These are phyloP conservation scores for Sclerotinia nivalis DNA, from an alignment of 2,329 filamentous ascomycete genomes.

Conservation along the genomic window DNA sequence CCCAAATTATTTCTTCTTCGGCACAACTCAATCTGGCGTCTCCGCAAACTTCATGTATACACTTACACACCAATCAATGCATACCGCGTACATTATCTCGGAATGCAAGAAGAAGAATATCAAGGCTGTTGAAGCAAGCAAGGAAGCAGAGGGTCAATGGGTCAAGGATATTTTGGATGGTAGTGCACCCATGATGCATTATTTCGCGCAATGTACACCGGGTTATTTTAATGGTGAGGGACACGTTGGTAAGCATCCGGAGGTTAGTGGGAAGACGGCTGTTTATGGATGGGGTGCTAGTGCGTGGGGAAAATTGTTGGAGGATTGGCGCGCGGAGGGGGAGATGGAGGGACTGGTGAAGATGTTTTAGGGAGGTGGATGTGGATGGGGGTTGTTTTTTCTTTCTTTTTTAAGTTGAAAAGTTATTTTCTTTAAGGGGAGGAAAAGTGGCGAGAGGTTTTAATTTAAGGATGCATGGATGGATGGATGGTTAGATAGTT, in stretches of 20 bases:
- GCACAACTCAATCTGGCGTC: slow-evolving; percentile 17
- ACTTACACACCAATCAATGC: neutral
- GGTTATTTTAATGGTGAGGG: slow-evolving; percentile 22
- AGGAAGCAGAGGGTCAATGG: slow-evolving; percentile 16
- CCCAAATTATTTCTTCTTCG: slow-evolving; percentile 23
- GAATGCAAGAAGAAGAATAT: slow-evolving; percentile 11
- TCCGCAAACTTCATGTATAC: slow-evolving; percentile 24
- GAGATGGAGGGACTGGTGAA: slow-evolving; percentile 18
- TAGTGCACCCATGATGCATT: slow-evolving; percentile 1
- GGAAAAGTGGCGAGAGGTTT: neutral
- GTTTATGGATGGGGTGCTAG: slow-evolving; percentile 15
- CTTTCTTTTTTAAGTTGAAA: neutral
- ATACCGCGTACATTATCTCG: slow-evolving; percentile 13
- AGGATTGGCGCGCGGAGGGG: slow-evolving; percentile 11
- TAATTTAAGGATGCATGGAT: no score
- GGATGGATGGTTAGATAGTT: neutral
- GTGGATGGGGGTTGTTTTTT: neutral
- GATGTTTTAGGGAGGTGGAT: neutral
- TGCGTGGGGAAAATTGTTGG: slow-evolving; percentile 20
- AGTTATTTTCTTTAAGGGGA: neutral
- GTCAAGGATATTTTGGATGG: slow-evolving; percentile 4
- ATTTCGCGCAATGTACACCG: slow-evolving; percentile 14
- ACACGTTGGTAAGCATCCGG: neutral
- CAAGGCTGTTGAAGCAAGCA: slow-evolving; percentile 5
- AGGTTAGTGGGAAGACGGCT: slow-evolving; percentile 1